Evolutionary conservation across 768 basidiomycete genomes (phyloP).

Genomic region (Auriscalpium orientale): DNA sequence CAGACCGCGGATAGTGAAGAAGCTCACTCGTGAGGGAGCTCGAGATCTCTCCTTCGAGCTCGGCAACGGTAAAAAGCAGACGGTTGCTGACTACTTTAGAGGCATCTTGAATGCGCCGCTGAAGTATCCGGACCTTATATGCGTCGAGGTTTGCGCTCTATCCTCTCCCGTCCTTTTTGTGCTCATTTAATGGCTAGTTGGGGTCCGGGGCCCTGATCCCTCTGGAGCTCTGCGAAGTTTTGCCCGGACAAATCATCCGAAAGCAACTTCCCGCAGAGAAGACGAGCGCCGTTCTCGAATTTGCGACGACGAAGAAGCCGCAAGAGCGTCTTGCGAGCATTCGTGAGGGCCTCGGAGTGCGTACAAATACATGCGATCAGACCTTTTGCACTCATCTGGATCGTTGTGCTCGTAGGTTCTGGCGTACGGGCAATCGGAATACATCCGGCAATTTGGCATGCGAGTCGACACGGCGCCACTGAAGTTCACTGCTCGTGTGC

Average conservation of each 20-base stretch:
- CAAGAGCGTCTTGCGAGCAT: constrained; percentile 50
- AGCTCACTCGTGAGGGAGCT: constrained; percentile 47
- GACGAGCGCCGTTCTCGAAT: constrained; percentile 53
- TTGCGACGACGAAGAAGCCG: constrained; percentile 63
- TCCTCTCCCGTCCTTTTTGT: not conserved
- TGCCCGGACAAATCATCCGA: constrained; percentile 60
- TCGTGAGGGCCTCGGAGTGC: constrained; percentile 42
- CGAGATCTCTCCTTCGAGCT: constrained; percentile 45
- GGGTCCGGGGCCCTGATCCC: constrained; percentile 57
- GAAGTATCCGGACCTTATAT: constrained; percentile 54
- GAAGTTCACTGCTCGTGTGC: constrained; percentile 50
- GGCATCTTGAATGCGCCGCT: constrained; percentile 44
- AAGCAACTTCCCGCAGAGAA: constrained; percentile 66
- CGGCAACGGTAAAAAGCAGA: constrained; percentile 46
- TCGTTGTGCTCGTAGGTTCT: constrained; percentile 35
- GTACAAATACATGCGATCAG: not conserved
- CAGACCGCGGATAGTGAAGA: constrained; percentile 55
- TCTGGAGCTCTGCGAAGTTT: constrained; percentile 57
- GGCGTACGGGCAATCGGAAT: constrained; percentile 38
- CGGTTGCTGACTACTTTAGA: constrained; percentile 58
- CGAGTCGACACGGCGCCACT: constrained; percentile 48
- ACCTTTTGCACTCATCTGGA: not conserved
- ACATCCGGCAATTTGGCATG: constrained; percentile 64
- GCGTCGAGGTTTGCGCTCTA: constrained; percentile 48
- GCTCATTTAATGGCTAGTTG: constrained; percentile 33